Evolutionary conservation across 2,329 filamentous ascomycete species (phyloP), one percentile per base, ranked within the genome.

Genomic region (Trichoderma hamatum): DNA sequence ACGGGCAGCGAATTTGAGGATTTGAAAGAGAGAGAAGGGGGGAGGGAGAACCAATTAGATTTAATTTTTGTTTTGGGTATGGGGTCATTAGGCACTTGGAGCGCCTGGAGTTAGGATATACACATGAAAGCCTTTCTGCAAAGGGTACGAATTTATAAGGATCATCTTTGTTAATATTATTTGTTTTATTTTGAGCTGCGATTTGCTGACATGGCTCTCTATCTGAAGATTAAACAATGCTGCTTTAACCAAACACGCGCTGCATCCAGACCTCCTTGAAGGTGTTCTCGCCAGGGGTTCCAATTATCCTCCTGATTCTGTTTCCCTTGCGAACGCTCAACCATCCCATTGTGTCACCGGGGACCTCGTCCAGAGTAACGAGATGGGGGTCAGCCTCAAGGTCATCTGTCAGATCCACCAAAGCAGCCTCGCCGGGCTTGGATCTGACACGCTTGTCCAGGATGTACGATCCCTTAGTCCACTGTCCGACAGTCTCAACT

Each of bases 381-480:
- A 84, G 73, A 49, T 81, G 73, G 67, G 80, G 76, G 68, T 81
- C 79, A 36, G 80, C 81, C 54, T 80, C 71, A 3, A 81, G 80
- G 66, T 83, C 76, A 72, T 82, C 75, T 71, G 83, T 77, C 74
- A 82, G 72, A 58, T 79, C 75, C 34, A 81, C 75, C 21, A 24
- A 5, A 55, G 79, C 78, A 13, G 78, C 74, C 71, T 83, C 82
- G 13, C 80, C 84, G 6, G 83, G 84, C 76, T 88, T 88, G 71
- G 81, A 83, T 66, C 88, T 81, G 46, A 82, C 80, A 55, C 96
- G 86, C 43, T 89, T 85, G 82, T 99, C 96, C 51, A 94, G 84
- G 36, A 98, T 85, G 76, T 94, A 94, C 90, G 96, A 94, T 1
- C 96, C 95, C 68, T 93, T 85, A 56, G 94, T 97, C 96, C 96